Conservation (phyloP, 225 moss, liverwort and hornwort species). For the Pleurozium schreberi region DNA sequence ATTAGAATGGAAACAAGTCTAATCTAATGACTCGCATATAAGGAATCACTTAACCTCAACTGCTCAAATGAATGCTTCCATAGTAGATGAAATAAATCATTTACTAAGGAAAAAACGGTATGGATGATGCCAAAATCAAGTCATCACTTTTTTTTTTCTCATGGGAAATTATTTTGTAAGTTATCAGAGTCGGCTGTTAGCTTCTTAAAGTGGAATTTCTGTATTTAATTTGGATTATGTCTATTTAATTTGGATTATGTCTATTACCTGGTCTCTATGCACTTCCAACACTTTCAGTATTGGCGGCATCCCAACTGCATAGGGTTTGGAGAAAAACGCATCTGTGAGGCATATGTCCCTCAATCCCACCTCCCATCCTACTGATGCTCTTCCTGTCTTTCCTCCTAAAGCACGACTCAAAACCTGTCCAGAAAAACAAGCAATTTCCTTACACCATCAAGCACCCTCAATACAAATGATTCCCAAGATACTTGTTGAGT, state of each 20-base stretch:
- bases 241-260: background rate
- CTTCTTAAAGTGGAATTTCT: too few relatives aligned
- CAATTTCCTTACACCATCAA: background rate
- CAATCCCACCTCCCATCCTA: conserved; percentile 90
- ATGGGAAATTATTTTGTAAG: background rate
- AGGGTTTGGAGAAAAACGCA: conserved; percentile 55
- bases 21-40: background rate
- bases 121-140: too few relatives aligned
- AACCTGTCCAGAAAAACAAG: conserved; percentile 25
- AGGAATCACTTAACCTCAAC: background rate
- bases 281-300: conserved; percentile 46
- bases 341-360: conserved; percentile 45
- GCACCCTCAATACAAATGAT: background rate
- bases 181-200: background rate
- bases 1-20: background rate
- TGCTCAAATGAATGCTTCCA: background rate
- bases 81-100: background rate
- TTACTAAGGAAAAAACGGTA: too few relatives aligned
- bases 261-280: conserved; percentile 75
- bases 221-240: background rate
- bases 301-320: conserved; percentile 53
- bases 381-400: conserved; percentile 63
- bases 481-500: background rate
- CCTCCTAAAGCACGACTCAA: conserved; percentile 88
- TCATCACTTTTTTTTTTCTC: background rate